Percentiles rank a stretch among this genome's conserved stretches.
Conservation (phyloP, 2,329 filamentous ascomycete species). For the Didymella exigua region DNA sequence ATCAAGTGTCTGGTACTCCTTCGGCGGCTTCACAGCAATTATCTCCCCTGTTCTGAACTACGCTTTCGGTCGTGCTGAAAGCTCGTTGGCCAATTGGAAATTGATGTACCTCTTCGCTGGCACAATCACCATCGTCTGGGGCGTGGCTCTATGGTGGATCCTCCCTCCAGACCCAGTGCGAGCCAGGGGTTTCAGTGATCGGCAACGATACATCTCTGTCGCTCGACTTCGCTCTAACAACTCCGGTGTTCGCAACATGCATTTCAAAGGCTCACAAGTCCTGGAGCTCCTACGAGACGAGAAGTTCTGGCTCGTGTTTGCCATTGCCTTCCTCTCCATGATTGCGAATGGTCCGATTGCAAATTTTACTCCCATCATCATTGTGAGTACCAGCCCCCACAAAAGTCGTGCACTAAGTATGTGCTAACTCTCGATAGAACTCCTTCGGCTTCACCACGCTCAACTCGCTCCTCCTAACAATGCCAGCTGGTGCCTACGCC, state of each 20-base stretch:
- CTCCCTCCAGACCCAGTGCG: conserved; percentile 51
- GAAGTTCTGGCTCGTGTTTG: conserved; percentile 55
- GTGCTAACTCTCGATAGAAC: conserved; percentile 5
- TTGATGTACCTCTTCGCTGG: conserved; percentile 35
- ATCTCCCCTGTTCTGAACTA: conserved; percentile 31
- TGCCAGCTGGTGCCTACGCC: conserved; percentile 29
- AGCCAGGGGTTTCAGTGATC: conserved; percentile 39
- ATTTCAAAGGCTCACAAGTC: conserved; percentile 69
- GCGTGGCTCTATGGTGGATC: conserved; percentile 41
- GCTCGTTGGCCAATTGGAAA: conserved; percentile 25
- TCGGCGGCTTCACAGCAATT: conserved; percentile 49
- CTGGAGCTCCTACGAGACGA: conserved; percentile 61
- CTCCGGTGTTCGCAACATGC: conserved; percentile 71
- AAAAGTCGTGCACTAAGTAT: background rate
- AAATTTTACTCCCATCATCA: conserved; percentile 30
- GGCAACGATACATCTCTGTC: conserved; percentile 57
- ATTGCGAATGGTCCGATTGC: conserved; percentile 30
- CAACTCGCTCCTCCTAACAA: conserved; percentile 25
- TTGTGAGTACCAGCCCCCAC: conserved; percentile 1
- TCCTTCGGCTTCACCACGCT: conserved; percentile 27
- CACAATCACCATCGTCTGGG: conserved; percentile 27
- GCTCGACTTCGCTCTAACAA: conserved; percentile 75
- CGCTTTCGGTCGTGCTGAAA: conserved; percentile 33
- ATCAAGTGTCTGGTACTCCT: conserved; percentile 61
- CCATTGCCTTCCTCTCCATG: conserved; percentile 34